Conservation (phyloP, 305 asterid species). For the Monarda citriodora region DNA sequence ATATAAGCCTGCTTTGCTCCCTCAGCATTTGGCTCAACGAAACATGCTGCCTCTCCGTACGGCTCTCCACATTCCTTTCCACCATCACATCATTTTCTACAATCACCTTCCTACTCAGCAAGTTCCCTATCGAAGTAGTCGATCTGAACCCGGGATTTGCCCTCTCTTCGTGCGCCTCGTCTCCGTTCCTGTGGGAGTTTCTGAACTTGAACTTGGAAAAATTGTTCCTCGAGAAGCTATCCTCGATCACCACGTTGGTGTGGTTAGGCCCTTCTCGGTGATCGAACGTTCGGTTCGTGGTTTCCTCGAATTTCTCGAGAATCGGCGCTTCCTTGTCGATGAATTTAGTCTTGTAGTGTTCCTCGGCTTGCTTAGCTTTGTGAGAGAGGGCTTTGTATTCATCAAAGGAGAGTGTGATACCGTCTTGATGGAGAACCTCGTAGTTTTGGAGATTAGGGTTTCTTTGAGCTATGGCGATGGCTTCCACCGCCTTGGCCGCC, state of each 20-base stretch:
- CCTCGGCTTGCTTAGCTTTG: conserved; percentile 37
- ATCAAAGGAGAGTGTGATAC: conserved; percentile 39
- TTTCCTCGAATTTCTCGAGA: conserved; percentile 44
- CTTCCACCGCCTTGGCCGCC: conserved; percentile 79
- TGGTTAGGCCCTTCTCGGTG: conserved; percentile 23
- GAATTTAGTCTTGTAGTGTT: conserved; percentile 39
- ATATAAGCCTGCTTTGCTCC: conserved; percentile 65
- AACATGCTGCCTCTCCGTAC: conserved; percentile 43
- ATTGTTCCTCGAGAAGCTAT: conserved; percentile 11
- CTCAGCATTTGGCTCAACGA: conserved; percentile 88
- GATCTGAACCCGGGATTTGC: conserved; percentile 43
- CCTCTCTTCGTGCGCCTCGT: conserved; percentile 14
- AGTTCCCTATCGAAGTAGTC: conserved; percentile 61
- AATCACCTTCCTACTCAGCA: conserved; percentile 53
- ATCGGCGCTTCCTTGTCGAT: conserved; percentile 33
- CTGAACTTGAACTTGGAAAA: conserved; percentile 44
- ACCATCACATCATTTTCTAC: conserved; percentile 47
- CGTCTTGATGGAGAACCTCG: conserved; percentile 16
- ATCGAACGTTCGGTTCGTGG: conserved; percentile 21
- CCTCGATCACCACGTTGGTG: conserved; percentile 12
- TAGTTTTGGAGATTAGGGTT: neutral
- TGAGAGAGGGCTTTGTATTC: conserved; percentile 41
- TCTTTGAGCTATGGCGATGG: conserved; percentile 48
- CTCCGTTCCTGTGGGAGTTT: conserved; percentile 34
- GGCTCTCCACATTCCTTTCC: conserved; percentile 45